A percentile compares a stretch with the other conserved stretches of the same genome.
Conservation (phyloP, 2,329 filamentous ascomycete species). For the Colletotrichum trifolii region DNA sequence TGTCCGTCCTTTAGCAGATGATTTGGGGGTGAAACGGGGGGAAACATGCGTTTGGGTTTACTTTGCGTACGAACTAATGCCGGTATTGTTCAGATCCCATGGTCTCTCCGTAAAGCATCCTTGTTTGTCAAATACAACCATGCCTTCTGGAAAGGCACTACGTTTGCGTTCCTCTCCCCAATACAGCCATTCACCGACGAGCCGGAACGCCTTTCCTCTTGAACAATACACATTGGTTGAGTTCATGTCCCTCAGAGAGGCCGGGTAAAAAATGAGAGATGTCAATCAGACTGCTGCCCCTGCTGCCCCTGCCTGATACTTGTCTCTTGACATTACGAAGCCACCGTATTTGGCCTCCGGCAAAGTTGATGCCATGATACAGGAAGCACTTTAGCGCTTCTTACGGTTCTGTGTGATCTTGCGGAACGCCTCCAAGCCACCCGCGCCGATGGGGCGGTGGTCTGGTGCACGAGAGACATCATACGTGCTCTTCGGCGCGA, state of each 20-base stretch:
- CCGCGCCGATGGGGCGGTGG: constrained; percentile 71
- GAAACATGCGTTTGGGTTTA: too few species aligned
- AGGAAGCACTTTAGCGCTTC: constrained; percentile 48
- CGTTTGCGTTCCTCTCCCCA: constrained; percentile 4
- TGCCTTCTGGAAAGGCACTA: background rate
- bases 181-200: background rate
- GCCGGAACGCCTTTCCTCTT: constrained; percentile 30
- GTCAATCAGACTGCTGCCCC: background rate
- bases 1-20: too few species aligned
- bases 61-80: too few species aligned
- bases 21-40: too few species aligned
- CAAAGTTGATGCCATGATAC: too few species aligned
- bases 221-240: constrained; percentile 23
- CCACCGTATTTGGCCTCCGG: too few species aligned
- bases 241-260: background rate
- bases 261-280: background rate
- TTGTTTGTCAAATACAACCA: background rate
- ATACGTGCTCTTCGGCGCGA: constrained; percentile 72
- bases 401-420: constrained; percentile 74
- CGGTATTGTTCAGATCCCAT: too few species aligned
- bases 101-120: background rate
- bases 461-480: constrained; percentile 62
- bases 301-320: background rate
- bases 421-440: constrained; percentile 72
- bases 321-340: background rate